Conservation (phyloP, 2,329 filamentous ascomycete species). For the Cryphonectria nitschkei region DNA sequence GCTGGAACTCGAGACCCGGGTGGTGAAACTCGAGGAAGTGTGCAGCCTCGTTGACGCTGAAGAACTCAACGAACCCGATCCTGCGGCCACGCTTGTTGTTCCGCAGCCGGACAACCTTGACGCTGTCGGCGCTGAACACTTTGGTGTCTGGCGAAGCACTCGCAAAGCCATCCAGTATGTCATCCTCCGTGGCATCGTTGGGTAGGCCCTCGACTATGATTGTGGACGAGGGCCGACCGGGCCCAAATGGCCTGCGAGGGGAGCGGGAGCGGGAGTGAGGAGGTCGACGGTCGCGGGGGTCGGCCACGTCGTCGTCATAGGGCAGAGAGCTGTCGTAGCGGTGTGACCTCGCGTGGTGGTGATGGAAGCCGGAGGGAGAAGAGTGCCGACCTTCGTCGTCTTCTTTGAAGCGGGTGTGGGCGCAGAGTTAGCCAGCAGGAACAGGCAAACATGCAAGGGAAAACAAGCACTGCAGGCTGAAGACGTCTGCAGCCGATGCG, state of each 20-base stretch:
- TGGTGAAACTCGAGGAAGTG: conserved; percentile 44
- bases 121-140: conserved; percentile 29
- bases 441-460: conserved; percentile 10
- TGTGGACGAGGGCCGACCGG: conserved; percentile 35
- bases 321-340: conserved; percentile 24
- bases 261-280: conserved; percentile 21
- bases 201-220: conserved; percentile 60
- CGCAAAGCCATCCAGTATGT: conserved; percentile 37
- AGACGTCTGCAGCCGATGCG: conserved; percentile 24
- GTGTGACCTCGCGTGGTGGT: conserved; percentile 9
- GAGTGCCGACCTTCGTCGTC: conserved; percentile 21
- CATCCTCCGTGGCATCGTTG: conserved; percentile 51
- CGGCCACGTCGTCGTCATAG: conserved; percentile 27
- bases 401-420: conserved; percentile 21
- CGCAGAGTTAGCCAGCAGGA: conserved; percentile 25
- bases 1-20: conserved; percentile 41
- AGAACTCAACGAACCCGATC: conserved; percentile 47
- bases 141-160: conserved; percentile 26
- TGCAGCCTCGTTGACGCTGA: conserved; percentile 43
- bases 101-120: conserved; percentile 29
- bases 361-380: conserved; percentile 10
- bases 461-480: conserved; percentile 9
- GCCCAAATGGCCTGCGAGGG: conserved; percentile 17
- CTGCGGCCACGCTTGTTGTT: conserved; percentile 35
- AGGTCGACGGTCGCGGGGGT: conserved; percentile 13